Evolutionary conservation across 108 stramenopile species (phyloP).

Genomic region (Nitzschia palea): DNA sequence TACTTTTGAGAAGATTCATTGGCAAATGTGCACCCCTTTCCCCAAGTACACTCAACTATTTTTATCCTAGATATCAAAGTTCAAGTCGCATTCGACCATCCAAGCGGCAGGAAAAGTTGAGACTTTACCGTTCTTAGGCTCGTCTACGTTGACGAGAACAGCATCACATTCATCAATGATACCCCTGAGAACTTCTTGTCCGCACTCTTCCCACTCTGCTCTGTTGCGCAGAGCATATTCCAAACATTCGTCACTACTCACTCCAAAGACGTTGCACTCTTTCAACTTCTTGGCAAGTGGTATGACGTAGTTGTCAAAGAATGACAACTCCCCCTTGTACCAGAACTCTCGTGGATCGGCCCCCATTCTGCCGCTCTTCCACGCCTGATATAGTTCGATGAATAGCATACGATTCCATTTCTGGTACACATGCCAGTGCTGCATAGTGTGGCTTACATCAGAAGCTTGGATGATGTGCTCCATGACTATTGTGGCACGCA

Average conservation of each 20-base stretch:
- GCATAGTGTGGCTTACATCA: slow-evolving; percentile 19
- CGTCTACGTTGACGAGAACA: too few relatives aligned
- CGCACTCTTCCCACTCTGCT: background rate
- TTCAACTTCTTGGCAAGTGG: slow-evolving; percentile 39
- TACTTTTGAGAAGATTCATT: too few relatives aligned
- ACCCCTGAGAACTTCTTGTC: background rate
- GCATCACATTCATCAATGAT: too few relatives aligned
- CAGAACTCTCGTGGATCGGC: slow-evolving; percentile 43
- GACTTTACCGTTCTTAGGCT: too few relatives aligned
- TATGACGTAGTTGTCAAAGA: slow-evolving; percentile 43
- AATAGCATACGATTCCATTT: slow-evolving; percentile 35
- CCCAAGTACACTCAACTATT: too few relatives aligned
- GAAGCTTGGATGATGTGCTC: slow-evolving; percentile 46
- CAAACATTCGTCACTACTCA: slow-evolving; percentile 25
- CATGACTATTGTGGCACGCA: slow-evolving; percentile 31
- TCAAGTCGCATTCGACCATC: too few relatives aligned
- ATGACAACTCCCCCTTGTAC: slow-evolving; percentile 35
- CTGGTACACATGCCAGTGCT: slow-evolving; percentile 9
- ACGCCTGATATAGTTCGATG: slow-evolving; percentile 51
- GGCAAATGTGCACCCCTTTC: too few relatives aligned
- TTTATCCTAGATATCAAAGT: too few relatives aligned
- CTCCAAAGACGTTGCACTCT: slow-evolving; percentile 41
- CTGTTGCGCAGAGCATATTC: slow-evolving; percentile 26
- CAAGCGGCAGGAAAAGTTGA: too few relatives aligned
- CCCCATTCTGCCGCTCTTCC: slow-evolving; percentile 35